Conservation (phyloP, 148 eudicot species). For the Mesembryanthemum crystallinum region DNA sequence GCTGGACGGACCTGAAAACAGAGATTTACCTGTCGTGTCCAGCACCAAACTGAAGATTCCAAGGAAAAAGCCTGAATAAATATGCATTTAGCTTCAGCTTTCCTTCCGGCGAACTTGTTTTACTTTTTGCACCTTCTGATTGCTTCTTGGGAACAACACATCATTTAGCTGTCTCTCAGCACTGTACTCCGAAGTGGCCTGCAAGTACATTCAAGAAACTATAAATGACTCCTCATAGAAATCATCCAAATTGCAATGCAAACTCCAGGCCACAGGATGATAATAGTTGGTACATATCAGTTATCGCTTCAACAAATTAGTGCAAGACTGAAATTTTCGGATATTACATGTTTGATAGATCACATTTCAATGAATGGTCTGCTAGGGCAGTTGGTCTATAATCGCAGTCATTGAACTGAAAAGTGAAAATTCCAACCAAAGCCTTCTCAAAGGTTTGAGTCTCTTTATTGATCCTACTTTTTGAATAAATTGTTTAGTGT, state of each 20-base stretch:
- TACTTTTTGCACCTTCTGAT: slow-evolving; percentile 54
- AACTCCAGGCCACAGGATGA: too few species aligned
- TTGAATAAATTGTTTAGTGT: too few species aligned
- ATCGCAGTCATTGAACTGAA: too few species aligned
- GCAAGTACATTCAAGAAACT: slow-evolving; percentile 24
- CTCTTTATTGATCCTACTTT: too few species aligned
- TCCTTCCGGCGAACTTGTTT: slow-evolving; percentile 63
- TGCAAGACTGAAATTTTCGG: too few species aligned
- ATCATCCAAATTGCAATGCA: not conserved
- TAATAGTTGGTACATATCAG: too few species aligned
- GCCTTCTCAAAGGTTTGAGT: too few species aligned
- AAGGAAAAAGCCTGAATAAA: slow-evolving; percentile 1
- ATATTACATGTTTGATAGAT: too few species aligned
- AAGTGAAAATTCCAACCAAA: too few species aligned
- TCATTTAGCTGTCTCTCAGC: slow-evolving; percentile 91
- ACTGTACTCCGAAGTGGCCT: slow-evolving; percentile 95
- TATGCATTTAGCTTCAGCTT: slow-evolving; percentile 32
- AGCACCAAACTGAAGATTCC: slow-evolving; percentile 21
- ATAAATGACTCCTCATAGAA: not conserved
- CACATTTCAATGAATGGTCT: too few species aligned
- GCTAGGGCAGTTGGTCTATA: too few species aligned
- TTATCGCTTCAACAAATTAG: too few species aligned
- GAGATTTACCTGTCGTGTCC: slow-evolving; percentile 24
- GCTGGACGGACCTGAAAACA: slow-evolving; percentile 2
- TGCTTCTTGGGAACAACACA: slow-evolving; percentile 72